These are phyloP conservation scores for Rhynchosporium agropyri DNA, from an alignment of 2,329 filamentous ascomycete genomes.

Conservation along the genomic window DNA sequence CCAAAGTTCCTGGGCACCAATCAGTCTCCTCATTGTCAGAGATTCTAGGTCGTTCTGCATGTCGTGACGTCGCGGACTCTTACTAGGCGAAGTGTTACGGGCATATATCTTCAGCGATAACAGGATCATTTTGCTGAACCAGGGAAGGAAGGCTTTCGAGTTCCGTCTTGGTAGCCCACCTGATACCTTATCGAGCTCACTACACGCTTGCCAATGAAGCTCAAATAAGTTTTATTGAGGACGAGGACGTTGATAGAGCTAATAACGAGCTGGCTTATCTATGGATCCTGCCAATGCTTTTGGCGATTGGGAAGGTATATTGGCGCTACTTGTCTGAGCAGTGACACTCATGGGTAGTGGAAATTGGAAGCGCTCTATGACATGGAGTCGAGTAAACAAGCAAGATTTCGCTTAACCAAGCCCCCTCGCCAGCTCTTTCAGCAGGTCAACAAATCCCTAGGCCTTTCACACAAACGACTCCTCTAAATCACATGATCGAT, in stretches of 20 bases:
- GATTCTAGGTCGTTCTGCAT: neutral
- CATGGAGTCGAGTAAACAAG: too few species aligned
- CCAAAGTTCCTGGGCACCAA: neutral
- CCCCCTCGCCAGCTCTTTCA: too few species aligned
- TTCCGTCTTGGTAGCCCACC: constrained; percentile 5
- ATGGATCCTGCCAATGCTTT: constrained; percentile 15
- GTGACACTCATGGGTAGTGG: too few species aligned
- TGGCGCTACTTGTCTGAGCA: neutral
- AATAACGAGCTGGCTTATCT: constrained; percentile 7
- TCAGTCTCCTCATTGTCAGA: neutral
- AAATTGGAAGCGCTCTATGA: too few species aligned
- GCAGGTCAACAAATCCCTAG: too few species aligned
- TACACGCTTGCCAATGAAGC: constrained; percentile 2
- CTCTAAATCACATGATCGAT: too few species aligned
- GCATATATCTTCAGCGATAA: constrained; percentile 10
- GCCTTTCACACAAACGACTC: too few species aligned
- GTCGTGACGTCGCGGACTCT: neutral
- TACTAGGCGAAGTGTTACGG: neutral
- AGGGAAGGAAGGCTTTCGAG: constrained; percentile 8
- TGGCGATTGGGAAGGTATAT: neutral
- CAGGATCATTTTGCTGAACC: constrained; percentile 12
- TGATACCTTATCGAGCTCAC: constrained; percentile 11
- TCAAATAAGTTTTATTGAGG: constrained; percentile 5
- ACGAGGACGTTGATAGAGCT: constrained; percentile 8
- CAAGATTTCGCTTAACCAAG: too few species aligned